Evolutionary conservation across 2,329 filamentous ascomycete species (phyloP), one percentile per base, ranked within the genome.

Genomic region (Hymenoscyphus infarciens): DNA sequence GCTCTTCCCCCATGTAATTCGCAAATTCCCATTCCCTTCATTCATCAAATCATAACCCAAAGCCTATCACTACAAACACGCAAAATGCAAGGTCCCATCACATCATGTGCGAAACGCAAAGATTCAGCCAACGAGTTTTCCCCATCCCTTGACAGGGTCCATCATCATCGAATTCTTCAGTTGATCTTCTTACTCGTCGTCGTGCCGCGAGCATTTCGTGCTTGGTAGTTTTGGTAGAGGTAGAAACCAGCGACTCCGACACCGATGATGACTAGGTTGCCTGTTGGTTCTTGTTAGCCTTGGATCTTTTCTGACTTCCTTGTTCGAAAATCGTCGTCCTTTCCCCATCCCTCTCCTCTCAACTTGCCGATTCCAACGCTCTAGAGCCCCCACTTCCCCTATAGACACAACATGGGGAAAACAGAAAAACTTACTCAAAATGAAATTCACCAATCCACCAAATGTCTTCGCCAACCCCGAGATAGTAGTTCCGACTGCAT

Each of bases 201-300:
- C 15, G 39, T 39, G 3, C 57, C 39, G 15, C 69, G 68, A 11
- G 33, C 33, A 58, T 67, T 67, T 22, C 64, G 64, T 16, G 68
- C 65, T 42, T 70, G 66, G 57, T 73, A 73, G 3, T 68, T 42
- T 2, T 65, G 56, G 56, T 73, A 73, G 11, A 67, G 25, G 60
- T 71, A 66, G 39, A 69, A 58, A 0, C 62, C 65, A 1, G 61
- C 69, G 25, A 67, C 27, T 2, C 70, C 25, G 0, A 59, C 66
- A 16, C 66, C 69, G 53, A 74, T 67, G 15, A 72, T 65, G 0
- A 74, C 27, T 38, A 73, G 69, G 49, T 74, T 74, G 61, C 68
- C 71, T 69, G 54, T 54, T 16, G 52, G 38, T 56, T 33, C 8
- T 16, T 1, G 31, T 56, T 35, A 63, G 56, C 19, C 0, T 7